Conservation (phyloP, 257 asterid genomes). For the Henckelia pumila region DNA sequence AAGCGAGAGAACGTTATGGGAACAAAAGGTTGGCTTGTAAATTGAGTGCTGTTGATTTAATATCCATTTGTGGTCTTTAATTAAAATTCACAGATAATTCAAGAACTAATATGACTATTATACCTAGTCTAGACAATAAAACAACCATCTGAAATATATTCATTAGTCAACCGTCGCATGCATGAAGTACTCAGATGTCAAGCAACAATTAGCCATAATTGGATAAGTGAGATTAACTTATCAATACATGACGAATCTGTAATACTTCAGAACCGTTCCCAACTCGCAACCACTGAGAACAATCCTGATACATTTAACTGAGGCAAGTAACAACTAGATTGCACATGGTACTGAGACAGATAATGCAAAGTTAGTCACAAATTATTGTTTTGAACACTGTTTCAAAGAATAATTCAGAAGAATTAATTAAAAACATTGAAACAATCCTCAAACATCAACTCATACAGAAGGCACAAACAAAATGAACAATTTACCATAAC, state of each 20-base stretch:
- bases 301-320: background rate
- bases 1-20: constrained; percentile 11
- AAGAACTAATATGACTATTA: too few relatives aligned
- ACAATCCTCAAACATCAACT: background rate
- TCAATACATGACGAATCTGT: background rate
- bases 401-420: background rate
- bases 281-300: background rate
- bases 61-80: too few relatives aligned
- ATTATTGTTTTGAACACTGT: background rate
- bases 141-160: background rate
- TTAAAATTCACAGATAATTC: background rate
- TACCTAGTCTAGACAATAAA: background rate
- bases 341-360: background rate
- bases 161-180: background rate
- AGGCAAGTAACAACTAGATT: background rate
- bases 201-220: background rate
- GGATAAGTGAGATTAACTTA: background rate
- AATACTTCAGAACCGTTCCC: background rate
- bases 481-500: background rate
- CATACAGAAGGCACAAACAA: background rate
- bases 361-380: background rate
- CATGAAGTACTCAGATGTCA: background rate
- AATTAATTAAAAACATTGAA: background rate
- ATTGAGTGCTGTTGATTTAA: background rate
- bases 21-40: constrained; percentile 12